Percentiles rank a stretch among this genome's conserved stretches.
These are phyloP conservation scores for Jamesozyma spencerorum DNA, from an alignment of 805 yeast genomes.

Conservation along the genomic window DNA sequence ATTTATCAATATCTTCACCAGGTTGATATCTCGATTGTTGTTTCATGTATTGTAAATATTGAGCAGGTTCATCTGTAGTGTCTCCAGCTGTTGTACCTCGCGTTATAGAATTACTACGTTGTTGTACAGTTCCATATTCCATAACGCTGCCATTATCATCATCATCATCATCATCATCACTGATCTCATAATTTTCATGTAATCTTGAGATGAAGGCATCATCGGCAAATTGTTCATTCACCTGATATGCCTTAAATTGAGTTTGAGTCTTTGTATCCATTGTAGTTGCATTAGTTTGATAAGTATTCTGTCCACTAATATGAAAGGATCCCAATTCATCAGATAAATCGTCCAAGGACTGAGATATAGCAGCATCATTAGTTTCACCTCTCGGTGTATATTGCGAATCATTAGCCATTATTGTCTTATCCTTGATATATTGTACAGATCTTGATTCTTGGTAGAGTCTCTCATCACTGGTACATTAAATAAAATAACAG, in stretches of 20 bases:
- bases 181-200: background rate
- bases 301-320: conserved; percentile 3
- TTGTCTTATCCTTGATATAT: too few species aligned
- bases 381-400: background rate
- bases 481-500: too few species aligned
- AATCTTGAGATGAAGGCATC: conserved; percentile 1
- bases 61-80: conserved; percentile 6
- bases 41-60: conserved; percentile 6
- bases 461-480: too few species aligned
- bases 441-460: too few species aligned
- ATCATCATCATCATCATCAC: conserved; percentile 1
- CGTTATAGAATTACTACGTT: conserved; percentile 8
- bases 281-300: conserved; percentile 4
- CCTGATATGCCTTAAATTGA: background rate
- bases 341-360: conserved; percentile 1
- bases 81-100: conserved; percentile 3
- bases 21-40: background rate
- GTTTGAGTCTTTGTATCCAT: conserved; percentile 1
- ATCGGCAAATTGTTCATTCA: conserved; percentile 3
- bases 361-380: background rate
- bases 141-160: conserved; percentile 1
- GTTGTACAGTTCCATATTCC: conserved; percentile 8
- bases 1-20: too few species aligned
- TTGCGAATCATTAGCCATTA: too few species aligned
- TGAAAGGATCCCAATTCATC: conserved; percentile 5